Conservation (phyloP, 768 basidiomycete species). For the Boletus reticulatus region DNA sequence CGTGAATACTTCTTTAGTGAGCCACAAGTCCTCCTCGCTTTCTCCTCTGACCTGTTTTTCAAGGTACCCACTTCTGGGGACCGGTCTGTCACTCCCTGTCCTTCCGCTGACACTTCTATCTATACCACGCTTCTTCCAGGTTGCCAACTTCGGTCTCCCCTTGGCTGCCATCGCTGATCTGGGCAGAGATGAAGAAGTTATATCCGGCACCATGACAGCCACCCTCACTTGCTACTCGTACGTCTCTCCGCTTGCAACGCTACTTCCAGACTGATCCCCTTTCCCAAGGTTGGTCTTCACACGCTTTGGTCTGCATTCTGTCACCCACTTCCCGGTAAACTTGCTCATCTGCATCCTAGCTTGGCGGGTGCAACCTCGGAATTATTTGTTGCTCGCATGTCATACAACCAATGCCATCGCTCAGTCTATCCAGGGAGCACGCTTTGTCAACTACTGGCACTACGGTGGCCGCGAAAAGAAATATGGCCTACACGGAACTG, state of each 20-base stretch:
- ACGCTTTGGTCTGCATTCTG: constrained; percentile 69
- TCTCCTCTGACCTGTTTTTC: constrained; percentile 14
- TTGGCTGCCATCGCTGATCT: constrained; percentile 91
- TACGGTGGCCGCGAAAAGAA: constrained; percentile 82
- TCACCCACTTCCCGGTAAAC: background rate
- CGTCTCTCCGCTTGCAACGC: constrained; percentile 36
- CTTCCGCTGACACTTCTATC: constrained; percentile 1
- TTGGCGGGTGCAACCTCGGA: constrained; percentile 94
- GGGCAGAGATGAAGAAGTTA: constrained; percentile 91
- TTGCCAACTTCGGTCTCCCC: constrained; percentile 98
- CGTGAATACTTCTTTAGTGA: constrained; percentile 93
- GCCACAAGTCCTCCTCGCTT: constrained; percentile 30
- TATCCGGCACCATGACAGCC: constrained; percentile 95
- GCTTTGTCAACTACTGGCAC: constrained; percentile 91
- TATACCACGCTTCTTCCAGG: constrained; percentile 43
- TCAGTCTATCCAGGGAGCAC: constrained; percentile 76
- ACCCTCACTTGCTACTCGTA: constrained; percentile 91
- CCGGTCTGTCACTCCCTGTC: constrained; percentile 59
- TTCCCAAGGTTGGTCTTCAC: constrained; percentile 74
- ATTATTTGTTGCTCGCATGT: constrained; percentile 93
- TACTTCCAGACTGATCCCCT: constrained; percentile 8
- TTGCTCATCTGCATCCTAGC: constrained; percentile 44
- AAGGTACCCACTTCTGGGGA: constrained; percentile 98
- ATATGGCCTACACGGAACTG: constrained; percentile 36
- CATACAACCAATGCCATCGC: constrained; percentile 90